phyloP scores from a whole-genome alignment of 495 filamentous ascomycete genomes.

The Neurospora sp. region DNA sequence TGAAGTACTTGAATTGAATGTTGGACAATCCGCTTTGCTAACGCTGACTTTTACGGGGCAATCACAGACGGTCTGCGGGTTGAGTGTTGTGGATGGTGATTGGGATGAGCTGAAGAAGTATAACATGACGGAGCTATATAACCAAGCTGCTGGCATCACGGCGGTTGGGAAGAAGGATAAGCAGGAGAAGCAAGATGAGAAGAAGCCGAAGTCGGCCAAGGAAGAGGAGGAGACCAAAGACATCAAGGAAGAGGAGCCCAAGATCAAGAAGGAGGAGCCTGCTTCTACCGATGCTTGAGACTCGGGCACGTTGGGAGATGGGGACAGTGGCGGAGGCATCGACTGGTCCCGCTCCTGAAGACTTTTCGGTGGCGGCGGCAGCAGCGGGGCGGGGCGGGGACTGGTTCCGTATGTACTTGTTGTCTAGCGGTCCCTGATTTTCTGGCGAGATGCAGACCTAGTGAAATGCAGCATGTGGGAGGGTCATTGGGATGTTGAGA shows the following conservation, averaged over 20 bases:
- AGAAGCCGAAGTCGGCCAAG: background rate
- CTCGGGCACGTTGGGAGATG: background rate
- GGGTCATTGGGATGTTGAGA: background rate
- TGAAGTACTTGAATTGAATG: background rate
- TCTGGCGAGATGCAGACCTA: background rate
- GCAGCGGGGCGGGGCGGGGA: background rate
- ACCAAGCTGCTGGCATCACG: constrained; percentile 7
- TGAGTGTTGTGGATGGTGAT: constrained; percentile 41
- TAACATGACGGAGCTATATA: constrained; percentile 38
- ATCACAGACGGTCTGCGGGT: constrained; percentile 30
- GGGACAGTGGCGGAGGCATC: background rate
- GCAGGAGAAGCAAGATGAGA: background rate
- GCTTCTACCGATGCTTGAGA: background rate
- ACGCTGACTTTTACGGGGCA: background rate
- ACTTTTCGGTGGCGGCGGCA: background rate
- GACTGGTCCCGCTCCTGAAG: background rate
- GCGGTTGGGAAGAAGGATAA: background rate
- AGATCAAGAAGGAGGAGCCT: background rate
- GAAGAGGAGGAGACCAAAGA: background rate
- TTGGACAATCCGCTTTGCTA: background rate
- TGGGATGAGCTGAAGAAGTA: constrained; percentile 39
- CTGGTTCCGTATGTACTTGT: background rate
- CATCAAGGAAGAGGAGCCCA: background rate
- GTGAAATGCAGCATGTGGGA: background rate
- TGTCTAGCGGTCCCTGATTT: background rate